A percentile compares a stretch with the other conserved stretches of the same genome.
phyloP scores from a whole-genome alignment of 169 alveolate genomes.

The Plasmodium gaboni region DNA sequence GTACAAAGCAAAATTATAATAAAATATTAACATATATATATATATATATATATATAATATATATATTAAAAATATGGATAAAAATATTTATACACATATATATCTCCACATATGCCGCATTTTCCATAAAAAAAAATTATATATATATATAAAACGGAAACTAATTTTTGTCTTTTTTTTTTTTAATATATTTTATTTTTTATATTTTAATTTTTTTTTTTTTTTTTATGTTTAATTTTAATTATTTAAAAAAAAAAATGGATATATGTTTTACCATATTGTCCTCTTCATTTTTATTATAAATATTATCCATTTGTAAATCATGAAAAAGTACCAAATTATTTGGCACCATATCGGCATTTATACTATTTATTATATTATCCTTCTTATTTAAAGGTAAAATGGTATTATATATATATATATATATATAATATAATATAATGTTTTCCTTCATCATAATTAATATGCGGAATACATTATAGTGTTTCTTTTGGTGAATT shows the following conservation, averaged over 20 bases:
- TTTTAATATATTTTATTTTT: no score
- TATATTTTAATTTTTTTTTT: neutral
- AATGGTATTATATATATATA: neutral
- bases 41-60: no score
- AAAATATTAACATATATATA: no score
- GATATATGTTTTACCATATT: constrained; percentile 35
- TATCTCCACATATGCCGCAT: no score
- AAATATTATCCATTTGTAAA: constrained; percentile 20
- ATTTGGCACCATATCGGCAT: constrained; percentile 10
- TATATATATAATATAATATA: no score
- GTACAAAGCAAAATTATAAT: no score
- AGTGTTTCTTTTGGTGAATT: no score
- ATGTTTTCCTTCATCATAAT: neutral
- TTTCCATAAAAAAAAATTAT: no score
- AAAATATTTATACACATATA: no score
- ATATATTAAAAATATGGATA: no score
- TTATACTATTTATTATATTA: constrained; percentile 18
- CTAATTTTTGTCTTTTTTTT: no score
- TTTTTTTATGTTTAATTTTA: constrained; percentile 4
- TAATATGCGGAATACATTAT: neutral
- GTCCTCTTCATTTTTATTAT: constrained; percentile 11
- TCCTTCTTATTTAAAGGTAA: constrained; percentile 8
- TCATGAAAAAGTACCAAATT: constrained; percentile 31
- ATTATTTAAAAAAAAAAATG: constrained; percentile 49
- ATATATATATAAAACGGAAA: no score